phyloP scores from a whole-genome alignment of 768 basidiomycete species.

The Termitomyces sp. region DNA sequence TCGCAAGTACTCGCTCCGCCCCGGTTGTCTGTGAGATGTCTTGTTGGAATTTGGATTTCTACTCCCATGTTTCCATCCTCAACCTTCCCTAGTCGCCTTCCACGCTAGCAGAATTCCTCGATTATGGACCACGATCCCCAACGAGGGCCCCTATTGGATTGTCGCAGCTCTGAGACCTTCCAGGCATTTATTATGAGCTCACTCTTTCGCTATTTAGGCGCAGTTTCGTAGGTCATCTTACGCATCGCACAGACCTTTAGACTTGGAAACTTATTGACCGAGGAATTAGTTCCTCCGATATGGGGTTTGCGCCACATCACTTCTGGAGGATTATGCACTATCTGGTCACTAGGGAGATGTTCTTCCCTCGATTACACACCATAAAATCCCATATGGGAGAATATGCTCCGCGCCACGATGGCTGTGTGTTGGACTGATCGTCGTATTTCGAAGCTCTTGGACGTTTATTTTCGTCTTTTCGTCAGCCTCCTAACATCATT shows the following conservation, averaged over 20 bases:
- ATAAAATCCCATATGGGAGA: not conserved
- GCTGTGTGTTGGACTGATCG: constrained; percentile 4
- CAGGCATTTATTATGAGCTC: not conserved
- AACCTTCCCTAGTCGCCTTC: not conserved
- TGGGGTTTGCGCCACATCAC: not conserved
- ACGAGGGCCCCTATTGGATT: not conserved
- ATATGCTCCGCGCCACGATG: not conserved
- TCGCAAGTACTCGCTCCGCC: not conserved
- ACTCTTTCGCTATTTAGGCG: not conserved
- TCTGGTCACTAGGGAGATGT: not conserved
- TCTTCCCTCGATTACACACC: not conserved
- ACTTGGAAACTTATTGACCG: not conserved
- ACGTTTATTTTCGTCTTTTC: constrained; percentile 6
- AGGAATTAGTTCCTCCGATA: not conserved
- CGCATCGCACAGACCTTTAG: not conserved
- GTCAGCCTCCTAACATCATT: constrained; percentile 12
- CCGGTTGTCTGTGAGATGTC: not conserved
- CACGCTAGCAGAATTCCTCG: not conserved
- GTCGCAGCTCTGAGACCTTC: not conserved
- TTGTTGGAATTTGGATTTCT: not conserved
- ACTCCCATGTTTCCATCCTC: not conserved
- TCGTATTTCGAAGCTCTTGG: not conserved
- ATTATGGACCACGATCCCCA: not conserved
- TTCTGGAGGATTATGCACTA: not conserved
- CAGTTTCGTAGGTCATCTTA: too few species aligned